Base-by-base conservation (phyloP, 2,329 filamentous ascomycete genomes). In the Nigrospora oryzae region DNA sequence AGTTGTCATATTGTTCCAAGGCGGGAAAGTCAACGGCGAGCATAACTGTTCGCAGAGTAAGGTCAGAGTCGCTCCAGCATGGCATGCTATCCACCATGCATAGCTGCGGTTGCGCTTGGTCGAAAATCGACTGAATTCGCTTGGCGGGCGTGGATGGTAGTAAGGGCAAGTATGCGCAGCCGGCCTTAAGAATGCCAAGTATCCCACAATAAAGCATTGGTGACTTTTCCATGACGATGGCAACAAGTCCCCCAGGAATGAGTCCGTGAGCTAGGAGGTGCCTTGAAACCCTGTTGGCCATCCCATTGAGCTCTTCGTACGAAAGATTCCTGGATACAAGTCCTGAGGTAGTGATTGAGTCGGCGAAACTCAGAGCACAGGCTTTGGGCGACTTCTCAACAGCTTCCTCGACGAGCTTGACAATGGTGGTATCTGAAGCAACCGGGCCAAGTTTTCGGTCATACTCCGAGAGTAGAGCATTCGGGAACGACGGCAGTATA, bases 81-180 rank as follows among this genome's bases (percentile, higher is more conserved):
- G 62, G 61, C 1, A 28, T 43, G 1, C 49, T 51, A 40, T 76
- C 69, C 1, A 66, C 57, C 2, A 79, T 44, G 45, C 73, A 77
- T 10, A 69, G 40, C 13, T 43, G 48, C 3, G 82, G 69, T 0
- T 67, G 61, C 0, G 84, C 77, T 52, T 87, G 79, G 1, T 62
- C 50, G 14, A 94, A 51, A 17, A 93, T 86, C 3, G 73, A 67
- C 3, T 68, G 59, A 1, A 85, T 67, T 42, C 86, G 73, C 11
- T 79, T 72, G 1, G 57, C 17, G 0, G 89, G 87, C 0, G 83
- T 85, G n/a, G 75, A 79, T 1, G 86, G 84, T 1, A 87, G 72
- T 4, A 95, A 70, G 0, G 89, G 88, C n/a, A 95, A 65, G 56
- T 94, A 93, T 8, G 82, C 87, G 54, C 81, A 83, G 10, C 88